Conservation (phyloP, 108 stramenopile species). For the Skeletonema potamos region DNA sequence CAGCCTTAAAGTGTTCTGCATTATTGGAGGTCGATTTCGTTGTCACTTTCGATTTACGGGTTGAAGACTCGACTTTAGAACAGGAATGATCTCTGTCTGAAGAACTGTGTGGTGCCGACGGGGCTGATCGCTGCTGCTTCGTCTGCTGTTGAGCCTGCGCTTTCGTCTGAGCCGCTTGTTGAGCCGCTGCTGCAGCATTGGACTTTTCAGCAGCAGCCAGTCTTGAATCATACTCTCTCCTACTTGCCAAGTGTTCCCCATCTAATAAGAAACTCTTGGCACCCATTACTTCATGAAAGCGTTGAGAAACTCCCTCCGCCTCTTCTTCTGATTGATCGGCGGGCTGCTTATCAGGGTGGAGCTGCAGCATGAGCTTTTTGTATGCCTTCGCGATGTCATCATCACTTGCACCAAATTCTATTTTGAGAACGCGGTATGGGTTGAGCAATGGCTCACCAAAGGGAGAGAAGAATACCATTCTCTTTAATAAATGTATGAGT, state of each 20-base stretch:
- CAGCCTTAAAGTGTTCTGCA: neutral
- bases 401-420: slow-evolving; percentile 50
- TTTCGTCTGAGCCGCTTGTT: neutral
- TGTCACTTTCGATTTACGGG: neutral
- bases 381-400: slow-evolving; percentile 79
- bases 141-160: neutral
- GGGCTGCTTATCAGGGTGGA: slow-evolving; percentile 79
- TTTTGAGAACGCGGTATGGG: slow-evolving; percentile 62
- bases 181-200: neutral
- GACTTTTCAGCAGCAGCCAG: slow-evolving; percentile 11
- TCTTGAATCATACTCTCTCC: slow-evolving; percentile 43
- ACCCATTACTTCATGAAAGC: slow-evolving; percentile 44
- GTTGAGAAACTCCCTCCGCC: slow-evolving; percentile 18
- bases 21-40: neutral
- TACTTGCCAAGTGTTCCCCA: slow-evolving; percentile 28
- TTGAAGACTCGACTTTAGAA: too few relatives aligned
- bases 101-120: neutral
- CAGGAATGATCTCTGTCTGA: too few relatives aligned
- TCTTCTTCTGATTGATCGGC: slow-evolving; percentile 43
- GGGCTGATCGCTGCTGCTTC: neutral
- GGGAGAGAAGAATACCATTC: slow-evolving; percentile 34
- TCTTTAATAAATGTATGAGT: neutral
- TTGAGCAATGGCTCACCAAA: slow-evolving; percentile 41
- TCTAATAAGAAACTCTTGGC: slow-evolving; percentile 43
- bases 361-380: slow-evolving; percentile 76